Conservation (phyloP, 192 early-diverging fungal genomes). For the Coemansia sp. region DNA sequence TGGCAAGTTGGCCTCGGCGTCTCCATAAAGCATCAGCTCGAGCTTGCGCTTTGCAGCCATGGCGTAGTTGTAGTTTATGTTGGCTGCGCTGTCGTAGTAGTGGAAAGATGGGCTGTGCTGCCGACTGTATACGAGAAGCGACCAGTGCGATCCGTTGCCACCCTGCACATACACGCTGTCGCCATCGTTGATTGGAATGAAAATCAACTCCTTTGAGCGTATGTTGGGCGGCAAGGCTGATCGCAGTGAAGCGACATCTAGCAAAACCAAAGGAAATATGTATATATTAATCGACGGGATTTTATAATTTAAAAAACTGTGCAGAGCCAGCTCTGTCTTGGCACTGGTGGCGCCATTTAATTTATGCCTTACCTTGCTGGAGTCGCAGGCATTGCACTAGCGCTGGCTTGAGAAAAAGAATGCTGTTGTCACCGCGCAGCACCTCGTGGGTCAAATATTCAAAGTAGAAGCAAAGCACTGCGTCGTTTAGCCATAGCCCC, state of each 20-base stretch:
- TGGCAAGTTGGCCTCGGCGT: background rate
- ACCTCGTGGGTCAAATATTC: conserved; percentile 42
- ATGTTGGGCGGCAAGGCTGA: conserved; percentile 16
- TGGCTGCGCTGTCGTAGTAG: conserved; percentile 49
- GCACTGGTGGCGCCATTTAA: no score
- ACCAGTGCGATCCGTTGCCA: conserved; percentile 25
- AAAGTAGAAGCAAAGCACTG: conserved; percentile 45
- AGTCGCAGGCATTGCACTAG: conserved; percentile 21
- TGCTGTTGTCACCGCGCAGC: conserved; percentile 11
- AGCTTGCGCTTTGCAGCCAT: conserved; percentile 10
- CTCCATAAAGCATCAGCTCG: background rate
- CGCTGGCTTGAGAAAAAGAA: conserved; percentile 37
- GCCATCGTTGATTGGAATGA: conserved; percentile 30
- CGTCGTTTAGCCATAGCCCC: conserved; percentile 40
- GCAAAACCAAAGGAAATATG: no score
- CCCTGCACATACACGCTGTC: conserved; percentile 5
- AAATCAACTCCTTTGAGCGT: conserved; percentile 13
- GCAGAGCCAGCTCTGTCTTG: no score
- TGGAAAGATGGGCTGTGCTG: conserved; percentile 13
- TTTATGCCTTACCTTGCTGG: conserved; percentile 1
- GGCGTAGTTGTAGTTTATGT: conserved; percentile 28
- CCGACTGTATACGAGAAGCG: conserved; percentile 23
- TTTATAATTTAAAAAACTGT: no score
- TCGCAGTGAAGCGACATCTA: conserved; percentile 5
- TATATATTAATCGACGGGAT: no score